A percentile compares a stretch with the other conserved stretches of the same genome.
Evolutionary conservation across 768 basidiomycete genomes (phyloP).

Genomic region (Hericium rajendrae): DNA sequence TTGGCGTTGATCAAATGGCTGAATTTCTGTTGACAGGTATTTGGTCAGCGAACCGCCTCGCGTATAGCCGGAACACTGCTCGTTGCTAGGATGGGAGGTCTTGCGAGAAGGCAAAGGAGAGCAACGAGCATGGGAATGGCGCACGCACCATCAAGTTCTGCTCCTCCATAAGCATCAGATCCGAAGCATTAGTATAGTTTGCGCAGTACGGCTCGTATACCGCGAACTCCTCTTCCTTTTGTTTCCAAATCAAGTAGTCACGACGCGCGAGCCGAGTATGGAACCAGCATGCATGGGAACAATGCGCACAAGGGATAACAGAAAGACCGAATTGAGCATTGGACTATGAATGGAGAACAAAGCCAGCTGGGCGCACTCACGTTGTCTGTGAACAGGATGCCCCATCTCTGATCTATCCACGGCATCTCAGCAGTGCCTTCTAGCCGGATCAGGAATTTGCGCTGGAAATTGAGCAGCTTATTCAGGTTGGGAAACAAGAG

Average conservation of each 20-base stretch:
- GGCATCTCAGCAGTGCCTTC: conserved; percentile 78
- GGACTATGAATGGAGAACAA: conserved; percentile 13
- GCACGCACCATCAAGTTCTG: conserved; percentile 72
- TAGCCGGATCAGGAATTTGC: conserved; percentile 83
- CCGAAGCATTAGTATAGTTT: conserved; percentile 83
- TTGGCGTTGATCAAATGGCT: conserved; percentile 83
- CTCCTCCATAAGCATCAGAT: conserved; percentile 79
- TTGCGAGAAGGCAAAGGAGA: not conserved
- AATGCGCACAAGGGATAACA: conserved; percentile 18
- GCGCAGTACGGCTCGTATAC: conserved; percentile 98
- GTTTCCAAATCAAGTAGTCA: conserved; percentile 24
- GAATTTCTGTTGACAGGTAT: conserved; percentile 41
- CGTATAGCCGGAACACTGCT: not conserved
- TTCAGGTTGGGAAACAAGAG: conserved; percentile 91
- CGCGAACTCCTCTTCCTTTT: conserved; percentile 91
- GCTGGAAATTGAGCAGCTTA: conserved; percentile 93
- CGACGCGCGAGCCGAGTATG: conserved; percentile 12
- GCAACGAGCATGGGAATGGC: conserved; percentile 6
- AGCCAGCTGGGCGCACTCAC: conserved; percentile 38
- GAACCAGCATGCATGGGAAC: conserved; percentile 15
- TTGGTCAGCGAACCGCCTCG: conserved; percentile 11
- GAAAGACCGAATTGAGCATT: conserved; percentile 30
- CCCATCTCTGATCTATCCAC: conserved; percentile 85
- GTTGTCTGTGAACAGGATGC: conserved; percentile 71
- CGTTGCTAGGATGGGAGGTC: not conserved